Percentiles rank a stretch among this genome's conserved stretches.
Conservation (phyloP, 805 yeast genomes). For the Nakazawaea ernobii region DNA sequence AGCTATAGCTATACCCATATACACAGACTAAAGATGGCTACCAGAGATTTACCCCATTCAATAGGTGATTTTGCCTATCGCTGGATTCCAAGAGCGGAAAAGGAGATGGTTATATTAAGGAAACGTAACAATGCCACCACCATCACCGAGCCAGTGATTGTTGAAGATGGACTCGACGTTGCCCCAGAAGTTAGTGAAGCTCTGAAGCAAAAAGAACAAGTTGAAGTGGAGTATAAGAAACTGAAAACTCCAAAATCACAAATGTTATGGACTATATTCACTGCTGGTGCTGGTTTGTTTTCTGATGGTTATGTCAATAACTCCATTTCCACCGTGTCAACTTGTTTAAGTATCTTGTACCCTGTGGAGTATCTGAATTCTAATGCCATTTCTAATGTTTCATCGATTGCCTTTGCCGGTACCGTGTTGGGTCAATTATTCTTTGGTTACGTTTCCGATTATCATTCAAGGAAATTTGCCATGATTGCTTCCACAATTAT, state of each 20-base stretch:
- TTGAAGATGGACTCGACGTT: background rate
- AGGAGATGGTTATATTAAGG: constrained; percentile 23
- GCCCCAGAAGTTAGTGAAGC: constrained; percentile 12
- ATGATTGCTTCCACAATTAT: constrained; percentile 76
- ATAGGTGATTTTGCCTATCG: constrained; percentile 31
- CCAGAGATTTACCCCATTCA: constrained; percentile 48
- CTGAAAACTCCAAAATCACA: constrained; percentile 13
- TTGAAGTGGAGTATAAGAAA: constrained; percentile 11
- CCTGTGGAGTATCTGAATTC: constrained; percentile 58
- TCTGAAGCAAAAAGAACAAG: constrained; percentile 9
- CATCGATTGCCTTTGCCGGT: constrained; percentile 89
- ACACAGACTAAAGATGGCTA: too few relatives aligned
- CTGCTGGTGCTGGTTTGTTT: constrained; percentile 89
- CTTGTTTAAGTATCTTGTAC: constrained; percentile 63
- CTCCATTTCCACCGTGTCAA: constrained; percentile 71
- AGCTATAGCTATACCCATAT: too few relatives aligned
- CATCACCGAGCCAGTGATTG: constrained; percentile 14
- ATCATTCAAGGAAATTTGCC: constrained; percentile 73
- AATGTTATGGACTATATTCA: constrained; percentile 58
- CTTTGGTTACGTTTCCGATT: constrained; percentile 80
- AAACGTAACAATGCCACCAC: background rate
- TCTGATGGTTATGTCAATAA: constrained; percentile 92
- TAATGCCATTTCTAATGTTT: constrained; percentile 68
- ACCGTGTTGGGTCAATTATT: constrained; percentile 80
- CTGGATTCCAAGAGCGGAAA: constrained; percentile 32